phyloP scores from a whole-genome alignment of 495 filamentous ascomycete genomes.

The Durotheca rogersii region DNA sequence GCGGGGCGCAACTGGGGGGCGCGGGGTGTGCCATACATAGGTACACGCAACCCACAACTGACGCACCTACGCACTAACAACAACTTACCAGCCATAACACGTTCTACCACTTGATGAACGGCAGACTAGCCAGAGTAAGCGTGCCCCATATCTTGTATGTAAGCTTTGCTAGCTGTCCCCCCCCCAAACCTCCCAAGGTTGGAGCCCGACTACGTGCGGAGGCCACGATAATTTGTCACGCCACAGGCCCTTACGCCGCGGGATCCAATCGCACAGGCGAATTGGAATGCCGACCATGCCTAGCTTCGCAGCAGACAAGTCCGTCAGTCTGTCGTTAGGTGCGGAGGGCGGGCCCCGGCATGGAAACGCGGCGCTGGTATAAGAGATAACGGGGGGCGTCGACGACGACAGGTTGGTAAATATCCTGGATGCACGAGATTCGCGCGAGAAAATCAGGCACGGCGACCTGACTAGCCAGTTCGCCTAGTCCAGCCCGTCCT shows the following conservation, averaged over 20 bases:
- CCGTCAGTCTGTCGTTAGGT: neutral
- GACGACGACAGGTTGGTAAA: conserved; percentile 17
- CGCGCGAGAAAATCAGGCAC: conserved; percentile 26
- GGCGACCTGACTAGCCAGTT: conserved; percentile 10
- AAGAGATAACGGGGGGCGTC: conserved; percentile 13
- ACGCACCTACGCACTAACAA: conserved; percentile 2
- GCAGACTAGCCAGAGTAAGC: conserved; percentile 18
- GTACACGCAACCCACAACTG: too few species aligned
- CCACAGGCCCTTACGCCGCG: conserved; percentile 25
- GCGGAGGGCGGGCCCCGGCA: too few species aligned
- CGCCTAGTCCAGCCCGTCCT: conserved; percentile 8
- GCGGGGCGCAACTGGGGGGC: conserved; percentile 6
- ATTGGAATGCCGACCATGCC: conserved; percentile 19
- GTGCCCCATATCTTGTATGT: conserved; percentile 13
- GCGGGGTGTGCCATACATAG: conserved; percentile 8
- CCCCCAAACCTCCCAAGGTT: conserved; percentile 13
- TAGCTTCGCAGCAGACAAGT: conserved; percentile 13
- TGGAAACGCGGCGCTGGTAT: too few species aligned
- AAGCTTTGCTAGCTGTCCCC: conserved; percentile 1
- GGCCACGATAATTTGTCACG: conserved; percentile 28
- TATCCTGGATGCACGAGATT: conserved; percentile 22
- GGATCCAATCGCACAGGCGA: conserved; percentile 27
- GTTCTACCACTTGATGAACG: conserved; percentile 8
- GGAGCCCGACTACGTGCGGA: conserved; percentile 19
- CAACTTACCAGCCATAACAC: conserved; percentile 2